phyloP scores from a whole-genome alignment of 768 basidiomycete genomes.

The Panaeolus cyanescens region DNA sequence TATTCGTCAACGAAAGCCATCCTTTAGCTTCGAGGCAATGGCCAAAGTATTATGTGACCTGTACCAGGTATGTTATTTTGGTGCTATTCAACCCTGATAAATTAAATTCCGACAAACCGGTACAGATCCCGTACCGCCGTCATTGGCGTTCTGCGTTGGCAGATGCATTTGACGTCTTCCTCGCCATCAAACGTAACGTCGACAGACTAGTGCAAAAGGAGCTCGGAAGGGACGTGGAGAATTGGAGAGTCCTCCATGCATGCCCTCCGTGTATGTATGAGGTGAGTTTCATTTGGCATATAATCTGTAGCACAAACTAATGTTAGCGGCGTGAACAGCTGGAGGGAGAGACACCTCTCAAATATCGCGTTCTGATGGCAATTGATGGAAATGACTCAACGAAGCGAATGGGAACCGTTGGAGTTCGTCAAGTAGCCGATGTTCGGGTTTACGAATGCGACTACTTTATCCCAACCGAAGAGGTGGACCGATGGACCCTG shows the following conservation, averaged over 20 bases:
- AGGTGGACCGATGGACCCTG: too few species aligned
- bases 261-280: slow-evolving; percentile 40
- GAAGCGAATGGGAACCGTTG: too few species aligned
- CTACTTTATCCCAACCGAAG: too few species aligned
- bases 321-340: too few species aligned
- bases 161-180: slow-evolving; percentile 36
- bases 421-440: too few species aligned
- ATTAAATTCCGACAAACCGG: not conserved
- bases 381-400: slow-evolving; percentile 37
- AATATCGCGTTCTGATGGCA: too few species aligned
- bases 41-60: slow-evolving; percentile 25
- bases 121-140: slow-evolving; percentile 25
- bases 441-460: too few species aligned
- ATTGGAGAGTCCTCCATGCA: slow-evolving; percentile 34
- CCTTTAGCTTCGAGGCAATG: slow-evolving; percentile 26
- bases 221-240: slow-evolving; percentile 25
- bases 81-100: not conserved
- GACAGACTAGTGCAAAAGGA: slow-evolving; percentile 17
- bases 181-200: slow-evolving; percentile 23
- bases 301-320: too few species aligned
- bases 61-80: slow-evolving; percentile 20
- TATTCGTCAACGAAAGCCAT: slow-evolving; percentile 14
- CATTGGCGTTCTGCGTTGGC: slow-evolving; percentile 24
- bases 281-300: slow-evolving; percentile 21
- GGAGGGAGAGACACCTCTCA: too few species aligned